These are phyloP conservation scores for Ogataea corticis DNA, from an alignment of 805 yeast genomes.

Conservation along the genomic window DNA sequence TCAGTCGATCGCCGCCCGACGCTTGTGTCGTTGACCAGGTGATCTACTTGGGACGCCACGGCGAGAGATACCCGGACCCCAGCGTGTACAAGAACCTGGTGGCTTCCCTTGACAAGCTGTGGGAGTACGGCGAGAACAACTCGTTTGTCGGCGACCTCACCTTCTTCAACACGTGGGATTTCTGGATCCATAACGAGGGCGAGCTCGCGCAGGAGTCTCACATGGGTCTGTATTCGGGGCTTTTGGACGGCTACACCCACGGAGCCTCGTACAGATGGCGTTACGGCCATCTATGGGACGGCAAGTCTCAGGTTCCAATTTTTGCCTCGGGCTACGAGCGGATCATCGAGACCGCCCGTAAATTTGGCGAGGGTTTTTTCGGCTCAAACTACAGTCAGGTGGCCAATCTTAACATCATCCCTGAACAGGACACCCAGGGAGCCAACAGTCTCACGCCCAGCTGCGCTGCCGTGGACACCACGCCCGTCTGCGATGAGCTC, in stretches of 20 bases:
- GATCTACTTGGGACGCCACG: constrained; percentile 53
- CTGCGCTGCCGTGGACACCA: constrained; percentile 34
- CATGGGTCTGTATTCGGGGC: constrained; percentile 52
- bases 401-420: constrained; percentile 41
- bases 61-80: constrained; percentile 53
- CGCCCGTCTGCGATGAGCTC: constrained; percentile 34
- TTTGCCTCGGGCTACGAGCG: constrained; percentile 55
- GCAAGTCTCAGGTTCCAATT: constrained; percentile 41
- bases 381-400: constrained; percentile 41
- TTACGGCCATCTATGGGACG: constrained; percentile 47
- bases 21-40: constrained; percentile 56
- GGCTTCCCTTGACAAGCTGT: constrained; percentile 10
- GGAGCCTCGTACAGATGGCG: constrained; percentile 51
- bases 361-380: constrained; percentile 59
- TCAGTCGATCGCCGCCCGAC: constrained; percentile 50
- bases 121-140: constrained; percentile 12
- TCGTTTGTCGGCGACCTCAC: constrained; percentile 43
- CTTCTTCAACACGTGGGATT: constrained; percentile 47
- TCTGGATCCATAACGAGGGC: constrained; percentile 23
- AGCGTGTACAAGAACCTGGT: constrained; percentile 18
- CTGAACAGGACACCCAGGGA: constrained; percentile 49
- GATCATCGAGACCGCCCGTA: constrained; percentile 49
- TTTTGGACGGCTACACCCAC: constrained; percentile 43
- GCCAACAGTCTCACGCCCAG: constrained; percentile 51
- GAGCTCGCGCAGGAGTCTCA: constrained; percentile 46